These are phyloP conservation scores for Panaeolus papilionaceus DNA, from an alignment of 768 basidiomycete genomes.

Conservation along the genomic window DNA sequence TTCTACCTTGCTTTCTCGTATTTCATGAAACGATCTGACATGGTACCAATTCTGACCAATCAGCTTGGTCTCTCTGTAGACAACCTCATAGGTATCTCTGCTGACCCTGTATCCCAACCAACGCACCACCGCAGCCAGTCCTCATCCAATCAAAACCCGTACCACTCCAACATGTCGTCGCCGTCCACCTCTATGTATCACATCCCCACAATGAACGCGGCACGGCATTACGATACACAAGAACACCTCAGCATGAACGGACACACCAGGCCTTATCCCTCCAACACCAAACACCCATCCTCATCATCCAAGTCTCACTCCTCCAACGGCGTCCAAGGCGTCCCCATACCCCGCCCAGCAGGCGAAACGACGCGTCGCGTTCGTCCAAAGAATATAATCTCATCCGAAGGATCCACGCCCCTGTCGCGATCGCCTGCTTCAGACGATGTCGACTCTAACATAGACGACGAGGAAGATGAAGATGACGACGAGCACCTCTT, in stretches of 20 bases:
- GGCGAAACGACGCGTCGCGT: conserved; percentile 43
- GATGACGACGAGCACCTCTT: neutral
- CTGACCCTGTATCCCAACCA: conserved; percentile 75
- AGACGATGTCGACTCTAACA: neutral
- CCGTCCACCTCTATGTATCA: conserved; percentile 52
- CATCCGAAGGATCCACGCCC: conserved; percentile 7
- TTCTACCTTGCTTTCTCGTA: neutral
- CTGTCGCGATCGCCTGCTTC: neutral
- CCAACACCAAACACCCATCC: neutral
- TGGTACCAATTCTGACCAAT: conserved; percentile 19
- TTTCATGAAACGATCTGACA: conserved; percentile 14
- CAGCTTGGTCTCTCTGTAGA: conserved; percentile 82
- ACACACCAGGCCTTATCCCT: neutral
- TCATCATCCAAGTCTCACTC: neutral
- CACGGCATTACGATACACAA: conserved; percentile 29
- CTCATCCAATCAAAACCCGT: conserved; percentile 29
- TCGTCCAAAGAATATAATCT: neutral
- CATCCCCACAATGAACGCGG: conserved; percentile 35
- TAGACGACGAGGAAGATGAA: neutral
- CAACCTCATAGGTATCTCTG: conserved; percentile 73
- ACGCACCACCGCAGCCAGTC: conserved; percentile 65
- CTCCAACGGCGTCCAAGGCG: conserved; percentile 42
- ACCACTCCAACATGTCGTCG: conserved; percentile 45
- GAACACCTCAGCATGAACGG: neutral
- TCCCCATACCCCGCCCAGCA: conserved; percentile 79